Base-by-base conservation (phyloP, 2,329 filamentous ascomycete genomes). In the Trichoderma sp. region DNA sequence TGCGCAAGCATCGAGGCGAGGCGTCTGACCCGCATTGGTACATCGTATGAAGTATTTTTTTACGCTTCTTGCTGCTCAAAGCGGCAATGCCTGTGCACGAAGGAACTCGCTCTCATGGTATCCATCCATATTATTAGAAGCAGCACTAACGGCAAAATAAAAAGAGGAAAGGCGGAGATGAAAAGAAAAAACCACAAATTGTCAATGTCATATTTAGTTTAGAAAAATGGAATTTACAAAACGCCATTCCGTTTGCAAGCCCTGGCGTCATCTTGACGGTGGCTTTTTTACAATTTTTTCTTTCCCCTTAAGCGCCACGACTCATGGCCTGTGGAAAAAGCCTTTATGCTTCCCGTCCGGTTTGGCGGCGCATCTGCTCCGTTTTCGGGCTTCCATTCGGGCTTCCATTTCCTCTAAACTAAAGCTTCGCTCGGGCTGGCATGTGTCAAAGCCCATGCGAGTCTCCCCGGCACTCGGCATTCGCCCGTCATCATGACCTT, bases 311-410 rank as follows among this genome's bases (percentile, higher is more conserved):
- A n/a, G 27, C 50, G 71, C 71, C 72, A 63, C 72, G 72, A 75
- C 53, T 75, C 72, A 73, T 65, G 69, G 67, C 60, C 27, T 4
- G 21, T 4, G 21, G 27, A n/a, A 53, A 53, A 50, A 18, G 24
- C 31, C 65, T 56, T 50, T 18, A 18, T 31, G 64, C 31, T 66
- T 31, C 71, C 63, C 45, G 65, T 38, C 63, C 21, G 63, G 65
- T 38, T 63, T 41, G 63, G 50, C 71, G 50, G 31, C 24, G 63
- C 31, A 24, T 14, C 27, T n/a, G 24, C 72, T 75, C 72, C 72
- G 72, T 75, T 75, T 75, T 75, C 72, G 56, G 72, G 72, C 72
- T 75, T 75, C 72, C 35, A 75, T 53, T 68, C 29, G 24, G 64
- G 72, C 72, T 75, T 75, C 72, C 33, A 69, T 69, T n/a, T 60